These are phyloP conservation scores for Prosopis cineraria DNA, from an alignment of 306 rosid genomes.

Conservation along the genomic window DNA sequence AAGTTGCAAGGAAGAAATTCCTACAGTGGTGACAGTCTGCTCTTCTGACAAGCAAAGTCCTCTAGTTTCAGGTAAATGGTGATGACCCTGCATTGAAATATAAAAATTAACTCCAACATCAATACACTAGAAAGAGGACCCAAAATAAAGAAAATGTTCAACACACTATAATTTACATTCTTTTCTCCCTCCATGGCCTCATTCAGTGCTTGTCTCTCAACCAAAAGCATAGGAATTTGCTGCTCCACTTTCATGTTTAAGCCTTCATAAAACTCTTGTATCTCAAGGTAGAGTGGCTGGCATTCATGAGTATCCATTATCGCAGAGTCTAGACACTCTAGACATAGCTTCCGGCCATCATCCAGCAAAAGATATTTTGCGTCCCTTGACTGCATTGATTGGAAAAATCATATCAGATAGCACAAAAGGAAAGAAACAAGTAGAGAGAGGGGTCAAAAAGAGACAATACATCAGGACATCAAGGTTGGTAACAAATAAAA, in stretches of 20 bases:
- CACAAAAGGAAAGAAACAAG: constrained; percentile 1
- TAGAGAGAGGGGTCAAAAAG: background rate
- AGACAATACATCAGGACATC: constrained; percentile 2
- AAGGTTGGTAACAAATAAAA: background rate
- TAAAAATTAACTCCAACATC: constrained; percentile 14
- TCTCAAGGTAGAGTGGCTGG: constrained; percentile 96
- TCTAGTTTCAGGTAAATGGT: constrained; percentile 94
- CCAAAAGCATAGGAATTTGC: constrained; percentile 98
- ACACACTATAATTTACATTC: constrained; percentile 49
- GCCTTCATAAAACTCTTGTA: constrained; percentile 96
- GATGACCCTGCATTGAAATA: constrained; percentile 76
- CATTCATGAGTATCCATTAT: constrained; percentile 97
- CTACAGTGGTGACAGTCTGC: constrained; percentile 87
- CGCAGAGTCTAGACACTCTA: constrained; percentile 95
- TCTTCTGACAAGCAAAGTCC: constrained; percentile 99
- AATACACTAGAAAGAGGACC: constrained; percentile 6
- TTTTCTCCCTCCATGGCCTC: constrained; percentile 99
- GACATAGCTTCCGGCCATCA: constrained; percentile 91
- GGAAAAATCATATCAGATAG: constrained; percentile 37
- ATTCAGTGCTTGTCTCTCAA: constrained; percentile 97
- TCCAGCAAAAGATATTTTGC: constrained; percentile 81
- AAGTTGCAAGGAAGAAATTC: constrained; percentile 33
- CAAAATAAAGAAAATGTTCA: background rate
- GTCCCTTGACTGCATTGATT: constrained; percentile 79
- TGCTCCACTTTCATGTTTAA: constrained; percentile 94